These are phyloP conservation scores for Paramecium biaurelia DNA, from an alignment of 73 alveolate species.

Conservation along the genomic window DNA sequence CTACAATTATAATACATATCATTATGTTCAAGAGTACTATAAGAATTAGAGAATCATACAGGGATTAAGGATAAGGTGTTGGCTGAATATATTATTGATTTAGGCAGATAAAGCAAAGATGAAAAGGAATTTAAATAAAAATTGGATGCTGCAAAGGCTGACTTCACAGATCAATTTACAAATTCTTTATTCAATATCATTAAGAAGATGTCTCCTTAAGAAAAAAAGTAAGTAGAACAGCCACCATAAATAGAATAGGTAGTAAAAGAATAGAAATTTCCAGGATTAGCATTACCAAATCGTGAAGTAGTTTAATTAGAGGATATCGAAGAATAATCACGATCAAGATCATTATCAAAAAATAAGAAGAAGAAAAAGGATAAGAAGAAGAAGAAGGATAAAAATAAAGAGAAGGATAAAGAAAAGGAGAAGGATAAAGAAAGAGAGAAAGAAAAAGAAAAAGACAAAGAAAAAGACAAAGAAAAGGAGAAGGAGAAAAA, in stretches of 20 bases:
- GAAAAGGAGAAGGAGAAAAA: conserved; percentile 12
- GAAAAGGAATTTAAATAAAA: conserved; percentile 56
- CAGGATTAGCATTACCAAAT: conserved; percentile 36
- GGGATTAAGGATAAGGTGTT: conserved; percentile 66
- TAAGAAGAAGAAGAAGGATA: background rate
- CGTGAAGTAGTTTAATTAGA: background rate
- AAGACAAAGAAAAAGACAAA: conserved; percentile 49
- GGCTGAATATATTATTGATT: conserved; percentile 79
- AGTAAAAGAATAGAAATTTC: background rate
- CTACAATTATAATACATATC: conserved; percentile 54
- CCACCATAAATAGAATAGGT: background rate
- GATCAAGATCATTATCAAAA: conserved; percentile 54
- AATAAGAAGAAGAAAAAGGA: conserved; percentile 52
- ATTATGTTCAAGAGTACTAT: conserved; percentile 57
- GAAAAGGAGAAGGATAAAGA: background rate
- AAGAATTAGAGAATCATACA: conserved; percentile 56
- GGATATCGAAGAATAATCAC: conserved; percentile 3
- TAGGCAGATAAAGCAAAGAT: conserved; percentile 64
- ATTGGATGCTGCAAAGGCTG: conserved; percentile 58
- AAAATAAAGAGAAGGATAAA: background rate
- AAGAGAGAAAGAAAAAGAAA: background rate
- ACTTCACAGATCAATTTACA: conserved; percentile 33
- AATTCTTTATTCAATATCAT: conserved; percentile 9
- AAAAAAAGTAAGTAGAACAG: background rate
- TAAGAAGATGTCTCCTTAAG: conserved; percentile 14